phyloP scores from a whole-genome alignment of 495 filamentous ascomycete species.

The Penicillium mononematosum region DNA sequence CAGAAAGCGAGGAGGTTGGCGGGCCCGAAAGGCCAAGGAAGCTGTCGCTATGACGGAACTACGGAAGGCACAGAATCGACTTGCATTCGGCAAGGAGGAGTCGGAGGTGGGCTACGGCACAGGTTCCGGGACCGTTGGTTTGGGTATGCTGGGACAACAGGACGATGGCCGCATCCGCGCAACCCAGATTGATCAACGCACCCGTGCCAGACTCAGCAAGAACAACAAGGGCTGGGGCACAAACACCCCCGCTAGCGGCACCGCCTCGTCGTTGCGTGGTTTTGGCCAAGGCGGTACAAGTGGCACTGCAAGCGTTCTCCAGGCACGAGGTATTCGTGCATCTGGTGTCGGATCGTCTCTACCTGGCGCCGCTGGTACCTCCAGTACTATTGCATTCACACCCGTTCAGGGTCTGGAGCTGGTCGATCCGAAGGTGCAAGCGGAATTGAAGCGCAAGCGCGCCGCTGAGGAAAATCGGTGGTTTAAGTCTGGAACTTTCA shows the following conservation, averaged over 20 bases:
- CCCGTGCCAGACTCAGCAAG: constrained; percentile 85
- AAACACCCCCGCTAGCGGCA: constrained; percentile 59
- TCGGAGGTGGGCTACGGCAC: constrained; percentile 89
- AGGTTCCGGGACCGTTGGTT: constrained; percentile 79
- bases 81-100: constrained; percentile 96
- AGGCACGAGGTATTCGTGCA: constrained; percentile 68
- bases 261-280: constrained; percentile 73
- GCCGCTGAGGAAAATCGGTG: constrained; percentile 93
- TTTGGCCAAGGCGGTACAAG: constrained; percentile 63
- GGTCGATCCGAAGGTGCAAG: constrained; percentile 87
- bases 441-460: constrained; percentile 76
- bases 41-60: constrained; percentile 96
- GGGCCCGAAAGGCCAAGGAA: constrained; percentile 94
- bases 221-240: constrained; percentile 96
- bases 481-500: constrained; percentile 96
- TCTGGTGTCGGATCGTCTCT: constrained; percentile 72
- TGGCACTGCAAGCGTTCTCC: constrained; percentile 64
- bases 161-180: constrained; percentile 85
- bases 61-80: constrained; percentile 91
- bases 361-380: constrained; percentile 63
- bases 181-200: constrained; percentile 88
- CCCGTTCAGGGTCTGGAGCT: constrained; percentile 94
- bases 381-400: constrained; percentile 87
- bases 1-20: constrained; percentile 86
- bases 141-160: constrained; percentile 92